Conservation (phyloP, 805 yeast genomes). For the Lachancea cidri region DNA sequence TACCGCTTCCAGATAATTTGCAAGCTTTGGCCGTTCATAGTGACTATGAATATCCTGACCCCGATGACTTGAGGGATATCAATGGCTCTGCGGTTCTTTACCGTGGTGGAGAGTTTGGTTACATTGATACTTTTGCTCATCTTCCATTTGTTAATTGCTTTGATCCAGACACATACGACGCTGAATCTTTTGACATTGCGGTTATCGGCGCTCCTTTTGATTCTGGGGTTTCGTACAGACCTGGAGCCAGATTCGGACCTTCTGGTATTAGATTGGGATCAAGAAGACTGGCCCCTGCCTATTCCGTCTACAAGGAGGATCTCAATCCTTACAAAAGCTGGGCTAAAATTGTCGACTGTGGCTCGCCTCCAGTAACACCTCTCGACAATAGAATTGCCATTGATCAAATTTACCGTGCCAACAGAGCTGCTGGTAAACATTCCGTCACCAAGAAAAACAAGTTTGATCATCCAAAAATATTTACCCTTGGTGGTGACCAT, state of each 20-base stretch:
- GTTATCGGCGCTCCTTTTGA: constrained; percentile 54
- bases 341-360: constrained; percentile 53
- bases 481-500: constrained; percentile 54
- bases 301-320: constrained; percentile 49
- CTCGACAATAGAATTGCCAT: constrained; percentile 58
- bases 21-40: constrained; percentile 32
- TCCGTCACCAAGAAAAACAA: constrained; percentile 28
- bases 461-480: constrained; percentile 33
- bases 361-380: constrained; percentile 59
- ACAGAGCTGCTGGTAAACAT: constrained; percentile 41
- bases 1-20: constrained; percentile 28
- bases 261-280: constrained; percentile 43
- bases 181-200: constrained; percentile 41
- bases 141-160: constrained; percentile 44
- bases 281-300: constrained; percentile 39
- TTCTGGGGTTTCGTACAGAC: constrained; percentile 46
- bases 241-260: constrained; percentile 53
- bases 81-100: constrained; percentile 37
- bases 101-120: constrained; percentile 45
- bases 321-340: constrained; percentile 50
- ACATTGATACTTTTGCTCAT: constrained; percentile 52
- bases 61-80: constrained; percentile 36
- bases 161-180: constrained; percentile 34
- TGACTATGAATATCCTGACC: constrained; percentile 33
- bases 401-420: constrained; percentile 50